Conservation (phyloP, 2,329 filamentous ascomycete species). For the Botrytis tulipae region DNA sequence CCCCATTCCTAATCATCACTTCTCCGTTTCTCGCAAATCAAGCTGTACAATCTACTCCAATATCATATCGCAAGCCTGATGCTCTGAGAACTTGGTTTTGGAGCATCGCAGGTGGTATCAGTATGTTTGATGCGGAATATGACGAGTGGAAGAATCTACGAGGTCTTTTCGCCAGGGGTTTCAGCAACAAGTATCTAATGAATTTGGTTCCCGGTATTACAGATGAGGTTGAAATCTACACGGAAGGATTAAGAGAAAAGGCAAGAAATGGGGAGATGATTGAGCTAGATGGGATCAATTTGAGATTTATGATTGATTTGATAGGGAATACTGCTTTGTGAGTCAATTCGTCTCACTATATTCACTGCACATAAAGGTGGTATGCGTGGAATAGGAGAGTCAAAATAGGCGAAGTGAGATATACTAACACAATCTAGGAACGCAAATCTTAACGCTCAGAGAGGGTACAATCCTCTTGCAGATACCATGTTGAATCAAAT, state of each 20-base stretch:
- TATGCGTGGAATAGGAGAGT: not conserved
- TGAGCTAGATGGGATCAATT: slow-evolving; percentile 24
- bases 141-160: slow-evolving; percentile 30
- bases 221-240: slow-evolving; percentile 23
- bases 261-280: slow-evolving; percentile 27
- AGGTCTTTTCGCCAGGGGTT: slow-evolving; percentile 31
- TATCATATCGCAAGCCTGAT: slow-evolving; percentile 23
- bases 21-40: slow-evolving; percentile 27
- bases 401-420: not conserved
- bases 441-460: slow-evolving; percentile 26
- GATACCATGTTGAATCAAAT: slow-evolving; percentile 27
- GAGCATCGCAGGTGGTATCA: slow-evolving; percentile 22
- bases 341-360: not conserved
- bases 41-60: slow-evolving; percentile 24
- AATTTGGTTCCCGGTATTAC: slow-evolving; percentile 26
- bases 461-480: slow-evolving; percentile 27
- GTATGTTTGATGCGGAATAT: slow-evolving; percentile 28
- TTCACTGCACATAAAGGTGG: not conserved
- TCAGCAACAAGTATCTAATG: slow-evolving; percentile 26
- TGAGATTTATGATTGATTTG: slow-evolving; percentile 31
- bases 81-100: slow-evolving; percentile 24
- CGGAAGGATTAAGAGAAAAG: slow-evolving; percentile 20
- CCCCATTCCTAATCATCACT: slow-evolving; percentile 26
- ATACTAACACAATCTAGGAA: slow-evolving; percentile 13
- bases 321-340: slow-evolving; percentile 26